Conservation (phyloP, 1,139 yeast species). For the Saccharomyces hybrid region DNA sequence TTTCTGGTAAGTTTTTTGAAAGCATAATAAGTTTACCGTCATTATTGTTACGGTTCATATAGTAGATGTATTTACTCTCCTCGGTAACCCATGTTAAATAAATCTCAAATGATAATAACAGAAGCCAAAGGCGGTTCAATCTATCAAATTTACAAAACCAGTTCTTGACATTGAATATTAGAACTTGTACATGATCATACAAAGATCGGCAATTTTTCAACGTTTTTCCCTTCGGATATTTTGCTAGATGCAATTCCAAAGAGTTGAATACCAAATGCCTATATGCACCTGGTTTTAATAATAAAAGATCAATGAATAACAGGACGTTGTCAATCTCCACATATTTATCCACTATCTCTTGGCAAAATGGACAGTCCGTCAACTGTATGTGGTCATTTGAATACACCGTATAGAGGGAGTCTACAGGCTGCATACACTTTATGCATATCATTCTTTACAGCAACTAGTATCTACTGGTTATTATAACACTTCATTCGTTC, state of each 20-base stretch:
- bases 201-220: conserved; percentile 1
- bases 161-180: conserved; percentile 6
- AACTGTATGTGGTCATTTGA: conserved; percentile 74
- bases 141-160: conserved; percentile 28
- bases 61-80: conserved; percentile 44
- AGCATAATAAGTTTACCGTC: background rate
- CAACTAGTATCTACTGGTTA: background rate
- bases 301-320: conserved; percentile 70
- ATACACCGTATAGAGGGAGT: conserved; percentile 63
- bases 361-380: conserved; percentile 70
- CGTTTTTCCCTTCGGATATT: conserved; percentile 10
- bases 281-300: conserved; percentile 83
- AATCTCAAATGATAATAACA: conserved; percentile 78
- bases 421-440: conserved; percentile 66
- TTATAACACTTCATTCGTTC: background rate
- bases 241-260: conserved; percentile 33
- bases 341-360: conserved; percentile 76
- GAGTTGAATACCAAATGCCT: conserved; percentile 79
- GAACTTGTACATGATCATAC: background rate
- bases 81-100: conserved; percentile 89
- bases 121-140: conserved; percentile 45
- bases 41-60: conserved; percentile 5
- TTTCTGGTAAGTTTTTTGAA: background rate
- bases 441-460: conserved; percentile 60
- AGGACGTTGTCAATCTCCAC: conserved; percentile 85